Conservation (phyloP, 2,329 filamentous ascomycete genomes). For the Botrytis paeoniae region DNA sequence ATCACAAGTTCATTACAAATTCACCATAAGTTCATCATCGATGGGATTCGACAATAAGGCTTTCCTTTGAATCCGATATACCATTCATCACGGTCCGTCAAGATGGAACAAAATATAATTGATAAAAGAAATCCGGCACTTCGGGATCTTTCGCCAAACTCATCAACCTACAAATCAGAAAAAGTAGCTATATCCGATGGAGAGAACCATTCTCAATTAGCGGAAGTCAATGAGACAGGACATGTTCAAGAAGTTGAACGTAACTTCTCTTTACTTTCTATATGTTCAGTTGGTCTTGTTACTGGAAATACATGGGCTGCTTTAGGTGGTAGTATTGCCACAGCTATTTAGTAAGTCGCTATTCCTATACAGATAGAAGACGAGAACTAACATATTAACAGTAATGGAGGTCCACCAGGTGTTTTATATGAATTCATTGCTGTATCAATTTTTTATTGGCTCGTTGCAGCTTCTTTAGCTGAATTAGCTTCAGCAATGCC, state of each 20-base stretch:
- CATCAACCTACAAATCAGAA: slow-evolving; percentile 21
- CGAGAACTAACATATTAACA: slow-evolving; percentile 41
- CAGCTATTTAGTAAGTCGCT: slow-evolving; percentile 29
- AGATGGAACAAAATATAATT: not conserved
- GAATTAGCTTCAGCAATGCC: slow-evolving; percentile 35
- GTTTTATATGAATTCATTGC: slow-evolving; percentile 60
- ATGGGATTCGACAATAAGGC: not conserved
- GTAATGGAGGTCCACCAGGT: slow-evolving; percentile 60
- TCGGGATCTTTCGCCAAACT: not conserved
- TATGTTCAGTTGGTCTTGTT: slow-evolving; percentile 46
- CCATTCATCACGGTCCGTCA: not conserved
- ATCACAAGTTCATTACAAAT: no score
- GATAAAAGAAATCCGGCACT: not conserved
- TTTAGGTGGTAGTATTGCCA: slow-evolving; percentile 47
- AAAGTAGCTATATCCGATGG: slow-evolving; percentile 18
- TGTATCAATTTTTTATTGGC: slow-evolving; percentile 49
- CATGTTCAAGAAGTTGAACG: slow-evolving; percentile 51
- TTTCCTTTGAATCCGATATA: not conserved
- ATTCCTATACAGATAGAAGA: not conserved
- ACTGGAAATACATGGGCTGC: slow-evolving; percentile 46
- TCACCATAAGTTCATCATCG: not conserved
- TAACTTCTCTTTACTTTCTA: slow-evolving; percentile 47
- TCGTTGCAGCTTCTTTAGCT: slow-evolving; percentile 50
- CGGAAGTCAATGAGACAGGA: slow-evolving; percentile 46
- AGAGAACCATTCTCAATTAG: slow-evolving; percentile 15